Conservation (phyloP, 345 rosid genomes). For the Carallia brachiata region DNA sequence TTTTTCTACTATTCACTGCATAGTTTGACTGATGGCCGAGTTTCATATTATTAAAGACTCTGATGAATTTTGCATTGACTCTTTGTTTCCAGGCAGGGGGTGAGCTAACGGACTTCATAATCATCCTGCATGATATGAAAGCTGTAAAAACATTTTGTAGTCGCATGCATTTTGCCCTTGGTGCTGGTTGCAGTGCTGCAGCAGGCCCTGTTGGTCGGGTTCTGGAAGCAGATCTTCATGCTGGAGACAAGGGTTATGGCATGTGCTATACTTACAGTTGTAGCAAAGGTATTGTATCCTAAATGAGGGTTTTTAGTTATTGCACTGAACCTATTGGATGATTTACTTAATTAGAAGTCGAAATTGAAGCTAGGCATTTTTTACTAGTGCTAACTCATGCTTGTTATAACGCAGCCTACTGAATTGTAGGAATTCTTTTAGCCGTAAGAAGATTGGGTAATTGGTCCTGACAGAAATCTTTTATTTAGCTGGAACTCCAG, state of each 20-base stretch:
- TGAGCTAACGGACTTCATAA: slow-evolving; percentile 92
- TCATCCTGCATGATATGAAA: slow-evolving; percentile 82
- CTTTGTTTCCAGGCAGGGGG: slow-evolving; percentile 66
- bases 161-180: slow-evolving; percentile 91
- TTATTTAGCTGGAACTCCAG: background rate
- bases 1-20: background rate
- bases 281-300: slow-evolving; percentile 65
- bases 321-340: background rate
- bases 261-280: slow-evolving; percentile 95
- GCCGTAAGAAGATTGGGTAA: background rate
- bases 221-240: slow-evolving; percentile 89
- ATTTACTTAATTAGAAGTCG: too few species aligned
- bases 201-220: slow-evolving; percentile 99
- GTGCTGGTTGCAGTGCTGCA: slow-evolving; percentile 98
- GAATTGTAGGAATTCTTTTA: background rate
- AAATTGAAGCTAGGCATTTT: too few species aligned
- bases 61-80: slow-evolving; percentile 1
- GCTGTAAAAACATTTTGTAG: slow-evolving; percentile 97
- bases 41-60: background rate
- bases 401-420: background rate
- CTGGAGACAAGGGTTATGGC: slow-evolving; percentile 91
- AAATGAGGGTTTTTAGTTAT: slow-evolving; percentile 7
- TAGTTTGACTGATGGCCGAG: background rate
- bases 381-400: too few species aligned
- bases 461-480: background rate